Conservation (phyloP, 176 grass and related monocot genomes). For the Thinopyrum elongatum region DNA sequence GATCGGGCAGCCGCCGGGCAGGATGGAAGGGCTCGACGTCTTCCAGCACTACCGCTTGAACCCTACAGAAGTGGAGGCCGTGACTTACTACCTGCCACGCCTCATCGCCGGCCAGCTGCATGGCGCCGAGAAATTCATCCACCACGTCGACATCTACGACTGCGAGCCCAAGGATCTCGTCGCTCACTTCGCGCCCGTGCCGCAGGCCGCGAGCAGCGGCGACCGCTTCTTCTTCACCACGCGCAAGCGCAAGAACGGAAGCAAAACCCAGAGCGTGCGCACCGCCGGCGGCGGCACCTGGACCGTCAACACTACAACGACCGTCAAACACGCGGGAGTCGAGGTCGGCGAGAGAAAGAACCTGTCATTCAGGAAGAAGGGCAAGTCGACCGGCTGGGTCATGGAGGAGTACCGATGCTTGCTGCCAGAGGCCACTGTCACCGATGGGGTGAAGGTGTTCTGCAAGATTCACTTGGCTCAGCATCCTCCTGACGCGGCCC, state of each 20-base stretch:
- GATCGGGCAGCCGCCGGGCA: no score
- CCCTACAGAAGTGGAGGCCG: not conserved
- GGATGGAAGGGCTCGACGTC: not conserved
- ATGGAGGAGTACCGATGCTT: constrained; percentile 1
- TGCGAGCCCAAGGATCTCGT: not conserved
- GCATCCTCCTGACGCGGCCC: not conserved
- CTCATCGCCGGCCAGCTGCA: not conserved
- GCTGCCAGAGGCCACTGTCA: not conserved
- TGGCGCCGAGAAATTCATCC: not conserved
- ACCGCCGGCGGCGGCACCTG: not conserved
- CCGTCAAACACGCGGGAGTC: not conserved
- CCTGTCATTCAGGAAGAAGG: constrained; percentile 1
- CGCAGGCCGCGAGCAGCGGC: not conserved
- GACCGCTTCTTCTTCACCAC: constrained; percentile 16
- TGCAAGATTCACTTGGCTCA: constrained; percentile 27
- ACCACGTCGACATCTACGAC: not conserved
- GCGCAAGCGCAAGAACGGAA: not conserved
- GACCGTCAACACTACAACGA: not conserved
- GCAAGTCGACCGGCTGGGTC: not conserved
- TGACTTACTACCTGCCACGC: not conserved
- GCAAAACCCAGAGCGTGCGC: not conserved
- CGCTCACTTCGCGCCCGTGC: not conserved
- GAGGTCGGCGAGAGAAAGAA: not conserved
- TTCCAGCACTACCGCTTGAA: not conserved
- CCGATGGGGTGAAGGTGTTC: not conserved